Evolutionary conservation across 2,329 filamentous ascomycete species (phyloP).

Genomic region (Penicillium corylophilum): DNA sequence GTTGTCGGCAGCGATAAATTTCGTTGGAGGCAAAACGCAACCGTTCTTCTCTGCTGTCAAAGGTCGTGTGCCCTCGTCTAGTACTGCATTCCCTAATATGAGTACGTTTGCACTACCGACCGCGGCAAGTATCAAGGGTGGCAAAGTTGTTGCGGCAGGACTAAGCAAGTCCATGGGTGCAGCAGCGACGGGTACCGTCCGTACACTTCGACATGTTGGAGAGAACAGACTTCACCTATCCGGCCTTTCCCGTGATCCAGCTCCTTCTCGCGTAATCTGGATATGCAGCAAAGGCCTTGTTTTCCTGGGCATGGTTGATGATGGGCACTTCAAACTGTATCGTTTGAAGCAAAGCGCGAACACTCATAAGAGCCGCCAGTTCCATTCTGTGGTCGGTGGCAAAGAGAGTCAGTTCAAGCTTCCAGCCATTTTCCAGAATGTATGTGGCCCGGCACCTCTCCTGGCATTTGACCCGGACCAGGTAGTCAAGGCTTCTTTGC

Average conservation of each 20-base stretch:
- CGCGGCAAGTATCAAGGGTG: conserved; percentile 47
- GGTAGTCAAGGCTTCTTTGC: conserved; percentile 41
- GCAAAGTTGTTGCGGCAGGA: conserved; percentile 50
- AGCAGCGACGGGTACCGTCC: conserved; percentile 50
- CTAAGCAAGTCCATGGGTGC: conserved; percentile 52
- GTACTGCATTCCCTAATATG: conserved; percentile 44
- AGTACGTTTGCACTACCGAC: conserved; percentile 46
- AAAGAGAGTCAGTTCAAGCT: conserved; percentile 68
- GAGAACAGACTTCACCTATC: conserved; percentile 50
- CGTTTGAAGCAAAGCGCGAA: conserved; percentile 44
- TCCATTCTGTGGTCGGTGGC: conserved; percentile 53
- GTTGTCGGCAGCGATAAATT: conserved; percentile 68
- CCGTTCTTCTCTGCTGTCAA: conserved; percentile 68
- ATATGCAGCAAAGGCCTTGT: conserved; percentile 43
- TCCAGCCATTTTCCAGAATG: conserved; percentile 60
- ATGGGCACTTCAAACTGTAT: conserved; percentile 47
- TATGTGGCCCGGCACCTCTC: conserved; percentile 57
- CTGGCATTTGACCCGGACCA: conserved; percentile 54
- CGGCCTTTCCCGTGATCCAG: conserved; percentile 38
- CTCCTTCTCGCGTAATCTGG: conserved; percentile 48
- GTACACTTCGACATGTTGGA: conserved; percentile 48
- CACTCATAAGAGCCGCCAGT: conserved; percentile 54
- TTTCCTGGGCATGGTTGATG: conserved; percentile 47
- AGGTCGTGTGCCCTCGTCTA: conserved; percentile 49
- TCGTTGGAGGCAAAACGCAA: conserved; percentile 60